A percentile compares a stretch with the other conserved stretches of the same genome.
Conservation (phyloP, 257 asterid genomes). For the Gentiana dahurica region DNA sequence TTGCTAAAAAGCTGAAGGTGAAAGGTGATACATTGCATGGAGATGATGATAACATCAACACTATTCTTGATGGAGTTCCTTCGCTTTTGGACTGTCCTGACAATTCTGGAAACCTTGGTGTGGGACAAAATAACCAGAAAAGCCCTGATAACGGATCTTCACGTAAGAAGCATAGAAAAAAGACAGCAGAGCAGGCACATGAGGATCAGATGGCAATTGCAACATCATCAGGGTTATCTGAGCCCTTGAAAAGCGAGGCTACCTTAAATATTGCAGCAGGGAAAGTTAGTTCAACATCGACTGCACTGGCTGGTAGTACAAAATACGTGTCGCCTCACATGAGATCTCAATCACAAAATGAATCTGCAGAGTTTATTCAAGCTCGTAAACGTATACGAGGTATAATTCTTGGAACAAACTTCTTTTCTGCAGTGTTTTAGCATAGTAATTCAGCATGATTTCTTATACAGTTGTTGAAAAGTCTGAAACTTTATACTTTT, state of each 20-base stretch:
- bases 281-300: conserved; percentile 14
- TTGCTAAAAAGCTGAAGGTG: conserved; percentile 65
- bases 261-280: conserved; percentile 15
- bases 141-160: conserved; percentile 8
- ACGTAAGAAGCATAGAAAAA: conserved; percentile 6
- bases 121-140: conserved; percentile 8
- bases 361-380: conserved; percentile 62
- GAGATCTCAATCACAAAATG: conserved; percentile 41
- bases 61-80: conserved; percentile 40
- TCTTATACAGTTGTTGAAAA: conserved; percentile 8
- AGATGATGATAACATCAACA: conserved; percentile 41
- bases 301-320: conserved; percentile 15
- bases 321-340: conserved; percentile 70
- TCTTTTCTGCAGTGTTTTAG: conserved; percentile 3
- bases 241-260: conserved; percentile 10
- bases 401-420: conserved; percentile 13
- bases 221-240: conserved; percentile 15
- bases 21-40: conserved; percentile 44
- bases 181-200: conserved; percentile 18
- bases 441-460: not conserved
- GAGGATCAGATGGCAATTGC: conserved; percentile 13
- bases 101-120: conserved; percentile 14
- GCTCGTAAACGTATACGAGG: conserved; percentile 66
- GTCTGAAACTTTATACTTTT: conserved; percentile 9
- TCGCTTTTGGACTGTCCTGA: conserved; percentile 22